Base-by-base conservation (phyloP, 345 rosid species). In the Zanthoxylum bungeanum region DNA sequence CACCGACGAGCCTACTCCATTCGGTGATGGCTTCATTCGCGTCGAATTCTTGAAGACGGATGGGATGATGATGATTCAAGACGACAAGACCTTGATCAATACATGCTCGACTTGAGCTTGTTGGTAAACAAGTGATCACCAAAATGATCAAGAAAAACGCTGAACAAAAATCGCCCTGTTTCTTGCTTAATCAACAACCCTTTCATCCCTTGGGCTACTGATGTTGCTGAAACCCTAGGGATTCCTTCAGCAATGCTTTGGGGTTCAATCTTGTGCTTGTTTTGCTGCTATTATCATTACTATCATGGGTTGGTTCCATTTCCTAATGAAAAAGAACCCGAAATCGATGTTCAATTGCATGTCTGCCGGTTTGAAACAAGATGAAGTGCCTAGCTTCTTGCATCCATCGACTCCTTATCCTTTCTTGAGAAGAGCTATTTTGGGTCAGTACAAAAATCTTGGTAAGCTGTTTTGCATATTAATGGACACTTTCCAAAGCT, bases 191-290 rank as follows among this genome's bases (percentile, higher is more conserved):
- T 93, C 71, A 90, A 84, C 76, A 93, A 91, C 78, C 94, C 97
- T 19, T 91, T 93, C 71, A 84, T 89, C 14, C 88, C 97, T 4
- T 93, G 97, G 98, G 96, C 83, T 1, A 83, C 93, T 1, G 97
- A 91, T 52, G 88, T 93, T 1, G 98, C 94, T 0, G 88, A 78
- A 51, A 73, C 75, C 59, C 84, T 93, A 2, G 87, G 88, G 55
- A 72, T 93, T 67, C 96, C 98, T 22, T 90, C 89, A 22, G 97
- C 97, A 1, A 74, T 91, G 79, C 93, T 94, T 4, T 94, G n/a
- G 97, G 98, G 93, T 94, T 17, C 97, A 94, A 46, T 92, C 98
- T 8, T 90, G 92, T 7, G 96, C 95, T 0, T 86, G 89, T 71
- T 89, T 94, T 39, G 77, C 91, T 0, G 72, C 89, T 94, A 94